Conservation (phyloP, 805 yeast genomes). For the Saccharomycopsis malanga region DNA sequence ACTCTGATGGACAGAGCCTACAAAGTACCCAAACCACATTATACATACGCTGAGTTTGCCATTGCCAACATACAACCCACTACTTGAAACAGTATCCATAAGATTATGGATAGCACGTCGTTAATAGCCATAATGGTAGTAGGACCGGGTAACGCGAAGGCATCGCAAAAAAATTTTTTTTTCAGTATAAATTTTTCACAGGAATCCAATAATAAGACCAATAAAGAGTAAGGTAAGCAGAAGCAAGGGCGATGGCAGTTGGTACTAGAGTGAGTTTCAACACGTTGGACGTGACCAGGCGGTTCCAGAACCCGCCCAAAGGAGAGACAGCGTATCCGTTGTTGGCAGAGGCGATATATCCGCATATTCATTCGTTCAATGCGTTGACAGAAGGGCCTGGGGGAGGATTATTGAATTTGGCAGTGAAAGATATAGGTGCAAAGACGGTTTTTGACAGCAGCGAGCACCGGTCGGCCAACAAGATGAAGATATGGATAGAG, state of each 20-base stretch:
- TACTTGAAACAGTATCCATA: too few relatives aligned
- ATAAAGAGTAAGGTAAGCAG: too few relatives aligned
- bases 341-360: conserved; percentile 82
- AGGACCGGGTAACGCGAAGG: too few relatives aligned
- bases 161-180: too few relatives aligned
- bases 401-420: conserved; percentile 80
- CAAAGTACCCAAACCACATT: too few relatives aligned
- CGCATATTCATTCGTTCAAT: conserved; percentile 94
- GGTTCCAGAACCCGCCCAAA: conserved; percentile 85
- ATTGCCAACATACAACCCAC: neutral
- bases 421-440: conserved; percentile 81
- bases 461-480: conserved; percentile 76
- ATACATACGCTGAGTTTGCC: conserved; percentile 18
- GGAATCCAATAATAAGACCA: too few relatives aligned
- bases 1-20: too few relatives aligned
- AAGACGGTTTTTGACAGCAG: conserved; percentile 79
- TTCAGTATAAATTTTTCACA: too few relatives aligned
- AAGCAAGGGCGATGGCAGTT: too few relatives aligned
- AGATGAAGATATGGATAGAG: conserved; percentile 76
- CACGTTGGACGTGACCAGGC: conserved; percentile 81
- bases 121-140: too few relatives aligned
- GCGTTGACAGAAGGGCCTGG: conserved; percentile 85
- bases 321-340: conserved; percentile 78
- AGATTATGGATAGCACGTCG: too few relatives aligned
- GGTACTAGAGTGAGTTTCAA: conserved; percentile 28